Evolutionary conservation across 257 asterid genomes (phyloP).

Genomic region (Solanum clarkiae): DNA sequence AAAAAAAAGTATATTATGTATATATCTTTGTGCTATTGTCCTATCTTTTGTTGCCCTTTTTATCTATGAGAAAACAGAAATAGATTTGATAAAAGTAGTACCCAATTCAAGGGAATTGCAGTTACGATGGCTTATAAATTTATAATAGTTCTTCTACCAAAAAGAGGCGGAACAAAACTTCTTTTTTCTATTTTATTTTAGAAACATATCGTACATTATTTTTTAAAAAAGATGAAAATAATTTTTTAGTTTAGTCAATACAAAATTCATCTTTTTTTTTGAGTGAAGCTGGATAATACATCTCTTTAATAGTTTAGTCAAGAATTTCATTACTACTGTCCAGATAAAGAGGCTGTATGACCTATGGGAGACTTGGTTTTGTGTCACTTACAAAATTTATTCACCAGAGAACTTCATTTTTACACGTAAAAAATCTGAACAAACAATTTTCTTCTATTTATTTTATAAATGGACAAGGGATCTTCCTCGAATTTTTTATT

Average conservation of each 20-base stretch:
- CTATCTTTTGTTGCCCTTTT: neutral
- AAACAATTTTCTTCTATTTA: neutral
- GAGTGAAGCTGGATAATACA: neutral
- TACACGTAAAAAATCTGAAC: neutral
- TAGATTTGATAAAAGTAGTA: neutral
- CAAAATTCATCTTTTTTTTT: neutral
- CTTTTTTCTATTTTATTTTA: neutral
- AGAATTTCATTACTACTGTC: neutral
- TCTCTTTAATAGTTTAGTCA: neutral
- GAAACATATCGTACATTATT: neutral
- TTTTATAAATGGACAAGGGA: neutral
- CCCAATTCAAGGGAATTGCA: neutral
- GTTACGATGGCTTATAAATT: neutral
- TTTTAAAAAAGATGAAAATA: neutral
- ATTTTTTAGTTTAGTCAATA: neutral
- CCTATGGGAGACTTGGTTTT: neutral
- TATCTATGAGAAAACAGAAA: neutral
- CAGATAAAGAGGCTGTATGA: neutral
- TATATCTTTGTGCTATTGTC: neutral
- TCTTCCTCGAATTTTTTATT: neutral
- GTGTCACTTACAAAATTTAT: neutral
- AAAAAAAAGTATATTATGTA: too few species aligned
- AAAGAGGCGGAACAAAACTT: neutral
- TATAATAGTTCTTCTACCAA: neutral
- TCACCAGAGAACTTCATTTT: neutral